Percentiles rank a stretch among this genome's conserved stretches.
Conservation (phyloP, 202 grass and related monocot genomes). For the Schoenoplectus triqueter region DNA sequence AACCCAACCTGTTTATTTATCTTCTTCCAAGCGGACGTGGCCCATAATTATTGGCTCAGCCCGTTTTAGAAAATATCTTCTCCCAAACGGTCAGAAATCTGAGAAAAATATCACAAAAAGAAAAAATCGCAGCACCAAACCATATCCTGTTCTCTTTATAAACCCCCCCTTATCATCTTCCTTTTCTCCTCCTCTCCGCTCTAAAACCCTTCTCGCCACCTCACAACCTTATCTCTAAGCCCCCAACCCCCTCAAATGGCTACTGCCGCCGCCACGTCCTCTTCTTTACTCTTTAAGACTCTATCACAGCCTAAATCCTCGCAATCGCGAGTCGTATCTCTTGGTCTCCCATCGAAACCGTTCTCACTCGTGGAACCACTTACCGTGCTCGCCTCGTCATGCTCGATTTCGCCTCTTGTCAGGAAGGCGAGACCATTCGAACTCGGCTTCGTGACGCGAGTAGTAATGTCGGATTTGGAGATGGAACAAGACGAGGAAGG, state of each 20-base stretch:
- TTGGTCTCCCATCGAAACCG: constrained; percentile 23
- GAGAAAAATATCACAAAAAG: constrained; percentile 7
- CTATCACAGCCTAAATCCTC: constrained; percentile 29
- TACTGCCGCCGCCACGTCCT: constrained; percentile 8
- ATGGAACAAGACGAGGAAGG: constrained; percentile 53
- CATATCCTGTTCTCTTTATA: constrained; percentile 46
- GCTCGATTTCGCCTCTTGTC: constrained; percentile 33
- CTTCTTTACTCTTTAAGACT: constrained; percentile 46
- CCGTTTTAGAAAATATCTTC: constrained; percentile 24
- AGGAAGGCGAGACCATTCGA: constrained; percentile 42
- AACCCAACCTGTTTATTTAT: no score
- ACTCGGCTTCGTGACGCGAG: constrained; percentile 50
- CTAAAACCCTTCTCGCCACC: background rate
- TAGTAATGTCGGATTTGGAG: constrained; percentile 59
- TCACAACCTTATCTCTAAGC: constrained; percentile 50
- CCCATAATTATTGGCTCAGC: no score
- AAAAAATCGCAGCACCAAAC: background rate
- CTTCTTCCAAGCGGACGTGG: no score
- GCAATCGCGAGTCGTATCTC: constrained; percentile 14
- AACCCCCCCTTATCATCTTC: constrained; percentile 29
- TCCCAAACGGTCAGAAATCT: background rate
- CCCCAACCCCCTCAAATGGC: constrained; percentile 26
- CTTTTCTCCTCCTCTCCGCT: background rate
- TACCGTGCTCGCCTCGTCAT: constrained; percentile 38
- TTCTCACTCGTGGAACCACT: constrained; percentile 32